These are phyloP conservation scores for Dipteronia sinensis DNA, from an alignment of 345 rosid genomes.

Conservation along the genomic window DNA sequence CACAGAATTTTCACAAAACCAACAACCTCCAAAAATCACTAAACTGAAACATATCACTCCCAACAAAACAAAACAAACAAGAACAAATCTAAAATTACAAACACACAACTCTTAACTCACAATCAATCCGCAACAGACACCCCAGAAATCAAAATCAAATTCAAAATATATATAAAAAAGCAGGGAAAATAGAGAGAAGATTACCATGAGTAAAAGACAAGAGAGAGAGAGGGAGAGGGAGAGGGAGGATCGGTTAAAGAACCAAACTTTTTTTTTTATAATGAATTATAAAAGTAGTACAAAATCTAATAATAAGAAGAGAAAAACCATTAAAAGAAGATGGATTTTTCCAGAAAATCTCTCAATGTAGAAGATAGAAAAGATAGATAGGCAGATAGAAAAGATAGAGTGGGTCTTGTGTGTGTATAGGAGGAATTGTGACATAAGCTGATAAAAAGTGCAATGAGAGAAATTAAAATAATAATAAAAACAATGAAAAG, in stretches of 20 bases:
- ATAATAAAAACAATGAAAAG: background rate
- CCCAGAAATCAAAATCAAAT: conserved; percentile 1
- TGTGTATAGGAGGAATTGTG: conserved; percentile 38
- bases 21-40: background rate
- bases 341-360: conserved; percentile 19
- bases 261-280: background rate
- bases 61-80: background rate
- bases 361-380: background rate
- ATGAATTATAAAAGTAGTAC: background rate
- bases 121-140: background rate
- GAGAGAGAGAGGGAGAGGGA: background rate
- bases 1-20: background rate
- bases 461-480: conserved; percentile 28
- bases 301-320: conserved; percentile 11
- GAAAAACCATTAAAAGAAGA: conserved; percentile 29
- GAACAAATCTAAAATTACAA: conserved; percentile 1
- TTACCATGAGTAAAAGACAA: conserved; percentile 29
- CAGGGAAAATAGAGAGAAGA: conserved; percentile 14
- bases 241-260: conserved; percentile 25
- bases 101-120: conserved; percentile 4
- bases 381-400: conserved; percentile 26
- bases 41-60: background rate
- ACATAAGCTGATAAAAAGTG: conserved; percentile 61
- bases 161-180: background rate
- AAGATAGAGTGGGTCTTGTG: conserved; percentile 45